Conservation (phyloP, 179 eudicot genomes). For the Silene noctiflora region DNA sequence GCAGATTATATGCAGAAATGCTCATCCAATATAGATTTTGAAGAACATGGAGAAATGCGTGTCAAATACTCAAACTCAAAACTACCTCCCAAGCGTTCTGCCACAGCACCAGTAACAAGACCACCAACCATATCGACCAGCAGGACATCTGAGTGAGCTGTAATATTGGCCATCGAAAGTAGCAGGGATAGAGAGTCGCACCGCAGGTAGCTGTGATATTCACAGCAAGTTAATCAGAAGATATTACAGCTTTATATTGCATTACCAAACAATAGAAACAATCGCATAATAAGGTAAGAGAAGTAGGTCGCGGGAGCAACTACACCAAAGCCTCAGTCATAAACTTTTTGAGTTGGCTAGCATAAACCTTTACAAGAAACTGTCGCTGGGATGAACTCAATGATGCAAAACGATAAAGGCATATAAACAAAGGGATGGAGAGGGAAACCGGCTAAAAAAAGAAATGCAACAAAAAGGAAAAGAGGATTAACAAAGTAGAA, state of each 20-base stretch:
- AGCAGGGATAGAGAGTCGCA: slow-evolving; percentile 76
- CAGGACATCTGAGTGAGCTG: slow-evolving; percentile 78
- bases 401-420: not conserved
- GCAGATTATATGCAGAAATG: not conserved
- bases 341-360: not conserved
- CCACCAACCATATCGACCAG: slow-evolving; percentile 92
- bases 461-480: too few relatives aligned
- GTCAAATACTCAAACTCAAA: slow-evolving; percentile 9
- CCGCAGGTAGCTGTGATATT: slow-evolving; percentile 61
- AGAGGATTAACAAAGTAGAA: too few relatives aligned
- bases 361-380: not conserved
- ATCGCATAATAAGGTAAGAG: not conserved
- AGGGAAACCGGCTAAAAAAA: too few relatives aligned
- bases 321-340: not conserved
- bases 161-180: slow-evolving; percentile 80
- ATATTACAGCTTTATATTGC: not conserved
- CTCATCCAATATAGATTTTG: not conserved
- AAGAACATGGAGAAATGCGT: not conserved
- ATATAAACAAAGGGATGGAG: too few relatives aligned
- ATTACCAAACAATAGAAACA: not conserved
- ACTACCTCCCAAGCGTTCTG: slow-evolving; percentile 94
- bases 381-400: not conserved
- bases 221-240: not conserved
- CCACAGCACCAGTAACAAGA: slow-evolving; percentile 81
- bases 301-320: not conserved